Base-by-base conservation (phyloP, 441 rosid genomes). In the Hypseocharis bilobata region DNA sequence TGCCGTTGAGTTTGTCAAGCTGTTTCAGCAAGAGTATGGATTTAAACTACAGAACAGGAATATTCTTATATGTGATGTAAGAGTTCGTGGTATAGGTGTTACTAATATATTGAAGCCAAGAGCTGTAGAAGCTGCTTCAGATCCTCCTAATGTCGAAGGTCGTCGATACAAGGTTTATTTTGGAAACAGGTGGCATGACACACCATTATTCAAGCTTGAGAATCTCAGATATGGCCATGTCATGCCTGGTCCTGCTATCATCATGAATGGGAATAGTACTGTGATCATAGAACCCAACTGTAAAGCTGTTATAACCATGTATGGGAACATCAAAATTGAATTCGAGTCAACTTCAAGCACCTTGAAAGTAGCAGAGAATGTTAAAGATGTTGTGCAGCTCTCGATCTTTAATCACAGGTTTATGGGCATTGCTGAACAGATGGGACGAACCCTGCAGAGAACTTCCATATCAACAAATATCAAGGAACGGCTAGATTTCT, bases 361-460 rank as follows among this genome's bases (percentile, higher is more conserved):
- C 2, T 61, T 72, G 25, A 79, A 82, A 80, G 79, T 84, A 40
- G 74, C 83, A 0, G 84, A 85, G 65, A 81, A 85, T 34, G 88
- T 88, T 70, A 96, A 92, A 67, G 98, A 88, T 82, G 98, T 92
- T 19, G 98, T 92, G 70, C 98, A 86, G 70, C 84, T 92, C n/a
- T 92, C 98, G 25, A 89, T 92, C 62, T 92, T 92, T 76, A 88
- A 85, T 77, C 89, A 92, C 81, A 82, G 98, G 62, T 92, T 89
- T 77, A 92, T 92, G 98, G 98, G 98, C 49, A 89, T 92, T 30
- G 98, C 98, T 54, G 98, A 92, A 66, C 98, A 92, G 75, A 92
- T 92, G 96, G 98, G 96, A 65, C 80, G 94, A 60, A 89, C 96
- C 1, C 76, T 92, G 19, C 98, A 92, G 79, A 81, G 98, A 74